Base-by-base conservation (phyloP, 768 basidiomycete genomes). In the Russula lepida region DNA sequence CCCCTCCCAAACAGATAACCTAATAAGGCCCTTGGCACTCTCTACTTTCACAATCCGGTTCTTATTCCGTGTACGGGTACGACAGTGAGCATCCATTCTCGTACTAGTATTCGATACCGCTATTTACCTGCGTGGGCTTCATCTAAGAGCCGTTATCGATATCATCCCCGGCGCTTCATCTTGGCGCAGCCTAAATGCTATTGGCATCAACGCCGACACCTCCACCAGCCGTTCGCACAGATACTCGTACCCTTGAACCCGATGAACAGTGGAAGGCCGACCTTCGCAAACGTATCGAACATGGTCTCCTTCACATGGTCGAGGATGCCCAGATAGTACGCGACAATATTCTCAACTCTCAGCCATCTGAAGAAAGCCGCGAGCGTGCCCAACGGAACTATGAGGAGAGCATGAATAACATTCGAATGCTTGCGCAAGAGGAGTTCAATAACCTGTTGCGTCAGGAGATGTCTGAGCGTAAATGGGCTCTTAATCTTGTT, bases 251-350 rank as follows among this genome's bases (percentile, higher is more conserved):
- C 53, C 41, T 58, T 39, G 66, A 65, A 50, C 66, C 49, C 32
- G 57, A 66, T 55, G 66, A 66, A 4, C 56, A 55, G 23, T 65
- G 64, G 64, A 66, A 66, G 35, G 46, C 49, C 33, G 64, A 65
- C n/a, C 27, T 60, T 17, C 48, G 41, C 35, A 62, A 46, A 21
- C 53, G 64, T 30, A 62, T 66, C 57, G 66, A 66, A 43, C 50
- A 39, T 19, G n/a, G 21, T 25, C 59, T 66, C 41, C 33, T 30
- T 35, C 44, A 25, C 12, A 65, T 65, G 64, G 63, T 66, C 44
- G 39, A 62, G 28, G 44, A 56, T n/a, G 66, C 66, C 3, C 49
- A 59, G 50, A 46, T 15, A 39, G 27, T 17, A 23, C 58, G 59
- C 48, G 66, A 65, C n/a, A 13, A 32, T 6, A 61, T 60, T 21